Conservation (phyloP, 345 rosid species). For the Syzygium oleosum region DNA sequence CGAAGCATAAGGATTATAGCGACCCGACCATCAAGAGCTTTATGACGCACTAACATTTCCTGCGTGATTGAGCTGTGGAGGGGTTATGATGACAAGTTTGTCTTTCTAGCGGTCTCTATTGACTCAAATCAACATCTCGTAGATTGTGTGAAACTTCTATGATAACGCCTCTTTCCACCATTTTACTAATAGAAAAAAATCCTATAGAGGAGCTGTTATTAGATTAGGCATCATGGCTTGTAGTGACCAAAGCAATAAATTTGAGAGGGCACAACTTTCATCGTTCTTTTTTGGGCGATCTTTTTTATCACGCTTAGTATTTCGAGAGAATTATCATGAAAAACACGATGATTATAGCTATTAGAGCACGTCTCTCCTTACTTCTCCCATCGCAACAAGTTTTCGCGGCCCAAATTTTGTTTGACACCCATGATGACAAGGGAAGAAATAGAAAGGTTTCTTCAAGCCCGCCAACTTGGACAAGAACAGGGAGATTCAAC, state of each 20-base stretch:
- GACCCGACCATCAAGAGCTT: background rate
- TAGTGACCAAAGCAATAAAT: background rate
- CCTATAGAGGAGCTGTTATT: background rate
- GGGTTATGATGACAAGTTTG: background rate
- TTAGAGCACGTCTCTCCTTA: background rate
- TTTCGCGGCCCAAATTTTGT: background rate
- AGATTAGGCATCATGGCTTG: background rate
- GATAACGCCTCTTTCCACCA: background rate
- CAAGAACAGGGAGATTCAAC: background rate
- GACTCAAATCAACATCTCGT: background rate
- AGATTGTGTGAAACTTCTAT: background rate
- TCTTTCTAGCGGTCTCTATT: background rate
- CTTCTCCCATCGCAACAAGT: background rate
- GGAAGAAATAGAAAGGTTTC: background rate
- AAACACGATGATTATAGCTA: background rate
- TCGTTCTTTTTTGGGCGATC: background rate
- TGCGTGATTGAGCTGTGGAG: background rate
- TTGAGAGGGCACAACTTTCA: background rate
- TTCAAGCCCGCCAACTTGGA: background rate
- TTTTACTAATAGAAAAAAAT: background rate
- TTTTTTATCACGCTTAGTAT: accelerated
- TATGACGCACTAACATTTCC: background rate
- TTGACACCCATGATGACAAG: background rate
- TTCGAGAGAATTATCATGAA: background rate
- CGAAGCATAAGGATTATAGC: background rate